phyloP scores from a whole-genome alignment of 768 basidiomycete genomes.

The Sarcodon aspratus region DNA sequence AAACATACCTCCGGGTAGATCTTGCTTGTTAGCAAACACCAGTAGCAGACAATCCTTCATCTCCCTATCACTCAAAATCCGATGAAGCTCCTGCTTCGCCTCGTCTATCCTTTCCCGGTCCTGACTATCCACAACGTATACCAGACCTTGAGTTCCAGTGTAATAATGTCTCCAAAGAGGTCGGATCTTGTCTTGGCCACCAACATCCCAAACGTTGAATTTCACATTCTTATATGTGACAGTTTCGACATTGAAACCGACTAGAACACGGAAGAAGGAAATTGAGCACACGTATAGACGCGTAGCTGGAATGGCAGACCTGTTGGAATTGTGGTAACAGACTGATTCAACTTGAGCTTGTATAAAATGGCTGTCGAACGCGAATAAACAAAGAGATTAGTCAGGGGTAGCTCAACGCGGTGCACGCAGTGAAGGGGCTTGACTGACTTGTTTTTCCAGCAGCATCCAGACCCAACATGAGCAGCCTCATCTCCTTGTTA shows the following conservation, averaged over 20 bases:
- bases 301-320: constrained; percentile 32
- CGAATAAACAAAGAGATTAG: constrained; percentile 1
- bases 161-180: constrained; percentile 99
- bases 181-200: constrained; percentile 99
- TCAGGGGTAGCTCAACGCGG: constrained; percentile 4
- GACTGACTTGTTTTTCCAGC: constrained; percentile 95
- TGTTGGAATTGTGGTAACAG: constrained; percentile 96
- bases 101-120: constrained; percentile 94
- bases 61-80: constrained; percentile 92
- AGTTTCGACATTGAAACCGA: constrained; percentile 98
- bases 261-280: constrained; percentile 27
- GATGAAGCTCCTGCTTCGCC: constrained; percentile 89
- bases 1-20: constrained; percentile 83
- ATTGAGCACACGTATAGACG: constrained; percentile 1
- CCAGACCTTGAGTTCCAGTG: constrained; percentile 96
- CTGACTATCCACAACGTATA: constrained; percentile 96
- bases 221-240: constrained; percentile 99
- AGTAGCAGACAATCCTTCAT: constrained; percentile 96
- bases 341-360: constrained; percentile 98
- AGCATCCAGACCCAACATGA: constrained; percentile 96
- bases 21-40: constrained; percentile 99
- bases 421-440: background rate
- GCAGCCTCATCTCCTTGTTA: constrained; percentile 96
- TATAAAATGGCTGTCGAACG: constrained; percentile 77
- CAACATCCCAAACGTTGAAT: constrained; percentile 94